Base-by-base conservation (phyloP, 2,329 filamentous ascomycete species). In the Graphilbum sp. region DNA sequence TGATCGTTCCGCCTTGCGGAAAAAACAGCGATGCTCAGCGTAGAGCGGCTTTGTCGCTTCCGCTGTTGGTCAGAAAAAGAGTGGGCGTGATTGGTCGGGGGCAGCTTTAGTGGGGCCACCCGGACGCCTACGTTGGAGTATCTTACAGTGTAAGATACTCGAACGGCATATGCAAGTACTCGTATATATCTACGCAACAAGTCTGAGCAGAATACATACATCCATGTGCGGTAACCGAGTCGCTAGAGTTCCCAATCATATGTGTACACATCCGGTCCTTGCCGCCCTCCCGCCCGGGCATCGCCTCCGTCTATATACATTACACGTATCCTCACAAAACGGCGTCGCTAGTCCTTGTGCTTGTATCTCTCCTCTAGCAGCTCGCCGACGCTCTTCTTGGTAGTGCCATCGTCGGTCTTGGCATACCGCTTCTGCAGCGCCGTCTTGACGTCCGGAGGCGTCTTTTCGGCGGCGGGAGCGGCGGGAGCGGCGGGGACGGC, bases 331-430 rank as follows among this genome's bases (percentile, higher is more conserved):
- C 6, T 15, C 27, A n/a, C 27, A 25, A 25, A n/a, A n/a, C n/a
- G n/a, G n/a, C n/a, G n/a, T n/a, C n/a, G n/a, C 15, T n/a, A n/a
- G 27, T 29, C 13, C 27, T 29, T 13, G 27, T 29, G 63, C 46
- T 52, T 61, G 49, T 76, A 76, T 47, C 72, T 58, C 50, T 74
- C 67, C 35, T 57, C 61, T 37, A 77, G 53, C 32, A 63, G 59
- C 50, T 74, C 64, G 43, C 69, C 61, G 17, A 68, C 64, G 34
- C 59, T 66, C 55, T 66, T 66, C 42, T 61, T 57, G 45, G 62
- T 50, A 38, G 50, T 51, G 13, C 52, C 50, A 3, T 53, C 52
- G n/a, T 52, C 49, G 32, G 56, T 49, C 45, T 58, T 61, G 51
- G 65, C 57, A 45, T 64, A 75, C 36, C 71, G 59, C 54, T 73